Percentiles rank a stretch among this genome's conserved stretches.
Conservation (phyloP, 2,329 filamentous ascomycete species). For the Penicillium brevicompactum region DNA sequence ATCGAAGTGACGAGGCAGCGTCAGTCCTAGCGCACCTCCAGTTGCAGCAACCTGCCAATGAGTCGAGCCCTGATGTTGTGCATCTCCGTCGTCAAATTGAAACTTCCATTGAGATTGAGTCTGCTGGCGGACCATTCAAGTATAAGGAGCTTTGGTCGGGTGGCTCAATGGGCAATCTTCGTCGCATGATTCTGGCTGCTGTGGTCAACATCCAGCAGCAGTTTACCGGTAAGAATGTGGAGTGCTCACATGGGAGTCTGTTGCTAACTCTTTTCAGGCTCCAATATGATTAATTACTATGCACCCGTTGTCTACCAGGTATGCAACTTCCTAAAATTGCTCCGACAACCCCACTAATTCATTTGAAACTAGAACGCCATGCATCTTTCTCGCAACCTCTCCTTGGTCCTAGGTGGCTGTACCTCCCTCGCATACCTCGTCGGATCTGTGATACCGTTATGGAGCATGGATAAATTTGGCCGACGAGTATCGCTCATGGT, state of each 20-base stretch:
- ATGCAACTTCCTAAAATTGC: neutral
- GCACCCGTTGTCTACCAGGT: constrained; percentile 42
- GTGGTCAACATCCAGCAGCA: constrained; percentile 41
- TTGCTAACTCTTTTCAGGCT: constrained; percentile 8
- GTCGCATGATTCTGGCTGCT: constrained; percentile 36
- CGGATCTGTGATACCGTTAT: constrained; percentile 45
- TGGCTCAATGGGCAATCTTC: constrained; percentile 35
- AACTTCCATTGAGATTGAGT: constrained; percentile 40
- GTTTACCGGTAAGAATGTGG: constrained; percentile 29
- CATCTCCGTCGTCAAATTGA: constrained; percentile 27
- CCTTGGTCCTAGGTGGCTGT: constrained; percentile 55
- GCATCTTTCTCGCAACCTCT: constrained; percentile 49
- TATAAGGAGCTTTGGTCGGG: constrained; percentile 40
- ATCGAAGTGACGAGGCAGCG: constrained; percentile 33
- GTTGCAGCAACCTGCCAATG: constrained; percentile 18
- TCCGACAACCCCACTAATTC: neutral
- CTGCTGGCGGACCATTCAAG: constrained; percentile 35
- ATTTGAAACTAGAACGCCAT: constrained; percentile 29
- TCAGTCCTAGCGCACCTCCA: constrained; percentile 31
- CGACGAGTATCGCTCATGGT: constrained; percentile 45
- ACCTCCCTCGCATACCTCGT: constrained; percentile 44
- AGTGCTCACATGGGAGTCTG: rapidly evolving
- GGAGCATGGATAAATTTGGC: constrained; percentile 46
- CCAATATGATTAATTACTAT: constrained; percentile 47
- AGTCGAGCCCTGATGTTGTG: constrained; percentile 19